Conservation (phyloP, 352 stramenopile species). For the Phytophthora quininea region DNA sequence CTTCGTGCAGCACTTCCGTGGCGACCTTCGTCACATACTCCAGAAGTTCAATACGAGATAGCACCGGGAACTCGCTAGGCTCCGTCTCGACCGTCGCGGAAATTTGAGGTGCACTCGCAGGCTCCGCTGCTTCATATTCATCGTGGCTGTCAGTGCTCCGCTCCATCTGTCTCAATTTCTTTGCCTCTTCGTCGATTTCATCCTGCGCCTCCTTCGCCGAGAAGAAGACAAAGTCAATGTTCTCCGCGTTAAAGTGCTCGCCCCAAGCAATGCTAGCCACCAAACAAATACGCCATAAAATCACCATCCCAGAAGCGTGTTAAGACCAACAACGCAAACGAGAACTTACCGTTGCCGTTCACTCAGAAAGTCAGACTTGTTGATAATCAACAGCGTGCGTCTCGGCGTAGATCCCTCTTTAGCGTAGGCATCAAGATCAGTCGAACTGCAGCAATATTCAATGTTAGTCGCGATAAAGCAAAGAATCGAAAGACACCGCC, state of each 20-base stretch:
- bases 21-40: conserved; percentile 71
- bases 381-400: conserved; percentile 96
- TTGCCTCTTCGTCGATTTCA: conserved; percentile 85
- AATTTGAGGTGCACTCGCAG: conserved; percentile 14
- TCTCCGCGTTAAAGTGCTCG: conserved; percentile 93
- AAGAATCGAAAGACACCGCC: background rate
- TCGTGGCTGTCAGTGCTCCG: conserved; percentile 43
- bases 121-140: conserved; percentile 41
- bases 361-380: conserved; percentile 99
- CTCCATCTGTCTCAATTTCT: conserved; percentile 55
- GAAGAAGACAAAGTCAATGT: conserved; percentile 97
- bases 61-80: conserved; percentile 54
- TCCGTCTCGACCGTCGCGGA: background rate
- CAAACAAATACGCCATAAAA: conserved; percentile 2
- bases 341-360: conserved; percentile 82
- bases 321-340: background rate
- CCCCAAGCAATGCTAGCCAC: conserved; percentile 86
- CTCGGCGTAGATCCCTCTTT: conserved; percentile 91
- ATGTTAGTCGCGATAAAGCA: conserved; percentile 2
- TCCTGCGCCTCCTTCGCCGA: conserved; percentile 96
- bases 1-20: conserved; percentile 53
- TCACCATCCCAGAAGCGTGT: background rate
- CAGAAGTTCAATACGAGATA: conserved; percentile 80
- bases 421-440: conserved; percentile 95
- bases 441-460: conserved; percentile 63